phyloP scores from a whole-genome alignment of 371 early-diverging fungal genomes.

The Saksenaea oblongispora region DNA sequence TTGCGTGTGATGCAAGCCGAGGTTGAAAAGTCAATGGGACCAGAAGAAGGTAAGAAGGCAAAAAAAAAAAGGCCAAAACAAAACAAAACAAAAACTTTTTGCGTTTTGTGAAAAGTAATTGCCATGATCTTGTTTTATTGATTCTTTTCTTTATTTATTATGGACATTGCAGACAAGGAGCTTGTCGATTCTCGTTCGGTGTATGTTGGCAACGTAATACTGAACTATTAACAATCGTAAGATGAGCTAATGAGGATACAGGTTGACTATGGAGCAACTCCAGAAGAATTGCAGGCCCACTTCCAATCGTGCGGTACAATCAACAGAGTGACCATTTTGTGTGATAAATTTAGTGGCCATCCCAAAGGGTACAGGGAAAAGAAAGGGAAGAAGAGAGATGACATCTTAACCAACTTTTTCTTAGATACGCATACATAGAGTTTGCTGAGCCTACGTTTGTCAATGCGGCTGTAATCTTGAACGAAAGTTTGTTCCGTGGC shows the following conservation, averaged over 20 bases:
- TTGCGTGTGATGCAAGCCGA: slow-evolving; percentile 91
- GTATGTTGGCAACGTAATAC: slow-evolving; percentile 87
- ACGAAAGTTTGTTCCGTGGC: slow-evolving; percentile 88
- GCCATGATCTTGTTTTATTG: background rate
- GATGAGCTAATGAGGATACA: slow-evolving; percentile 15
- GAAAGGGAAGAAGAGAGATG: background rate
- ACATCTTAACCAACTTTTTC: background rate
- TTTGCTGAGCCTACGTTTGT: slow-evolving; percentile 86
- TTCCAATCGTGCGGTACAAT: slow-evolving; percentile 95
- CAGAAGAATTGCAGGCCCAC: slow-evolving; percentile 93
- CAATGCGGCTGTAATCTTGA: slow-evolving; percentile 80
- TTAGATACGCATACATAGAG: slow-evolving; percentile 87
- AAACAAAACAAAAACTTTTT: slow-evolving; percentile 2
- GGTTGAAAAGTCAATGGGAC: slow-evolving; percentile 79
- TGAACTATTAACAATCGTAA: background rate
- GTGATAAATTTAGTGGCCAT: slow-evolving; percentile 93
- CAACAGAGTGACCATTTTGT: slow-evolving; percentile 94
- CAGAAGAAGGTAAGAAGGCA: slow-evolving; percentile 56
- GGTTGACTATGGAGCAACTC: slow-evolving; percentile 93
- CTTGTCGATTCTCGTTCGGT: slow-evolving; percentile 83
- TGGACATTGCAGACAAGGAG: background rate
- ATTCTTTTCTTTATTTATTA: background rate
- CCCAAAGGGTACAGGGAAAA: slow-evolving; percentile 80
- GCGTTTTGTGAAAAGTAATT: background rate
- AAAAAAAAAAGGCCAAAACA: background rate